A percentile compares a stretch with the other conserved stretches of the same genome.
phyloP scores from a whole-genome alignment of 805 yeast species.

The Martiniozyma abietophila region DNA sequence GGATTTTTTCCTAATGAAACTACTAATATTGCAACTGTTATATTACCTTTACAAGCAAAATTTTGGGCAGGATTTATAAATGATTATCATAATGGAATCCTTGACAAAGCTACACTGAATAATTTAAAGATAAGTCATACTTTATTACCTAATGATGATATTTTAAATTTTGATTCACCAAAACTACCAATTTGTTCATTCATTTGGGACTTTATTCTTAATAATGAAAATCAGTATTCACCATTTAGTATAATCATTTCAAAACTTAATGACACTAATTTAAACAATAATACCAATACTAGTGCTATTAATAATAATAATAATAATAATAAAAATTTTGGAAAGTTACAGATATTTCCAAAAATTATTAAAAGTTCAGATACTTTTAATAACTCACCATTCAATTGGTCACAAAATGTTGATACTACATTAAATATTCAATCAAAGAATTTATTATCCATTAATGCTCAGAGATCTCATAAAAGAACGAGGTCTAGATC shows the following conservation, averaged over 20 bases:
- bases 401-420: background rate
- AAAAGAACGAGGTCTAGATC: constrained; percentile 29
- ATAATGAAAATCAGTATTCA: constrained; percentile 13
- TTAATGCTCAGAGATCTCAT: constrained; percentile 14
- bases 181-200: constrained; percentile 21
- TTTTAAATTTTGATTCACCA: constrained; percentile 12
- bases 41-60: constrained; percentile 25
- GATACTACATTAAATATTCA: background rate
- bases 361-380: background rate
- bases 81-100: constrained; percentile 25
- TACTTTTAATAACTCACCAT: background rate
- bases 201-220: constrained; percentile 25
- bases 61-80: constrained; percentile 26
- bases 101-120: constrained; percentile 16
- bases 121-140: constrained; percentile 22
- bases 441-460: background rate
- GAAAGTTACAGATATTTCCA: background rate
- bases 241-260: constrained; percentile 20
- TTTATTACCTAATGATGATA: constrained; percentile 22
- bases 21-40: constrained; percentile 15
- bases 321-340: too few species aligned
- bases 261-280: constrained; percentile 4
- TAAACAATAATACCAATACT: too few species aligned
- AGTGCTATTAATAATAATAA: too few species aligned
- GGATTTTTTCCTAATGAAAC: constrained; percentile 19